phyloP scores from a whole-genome alignment of 1,284 basidiomycete genomes.

The Phylloporus sp. region DNA sequence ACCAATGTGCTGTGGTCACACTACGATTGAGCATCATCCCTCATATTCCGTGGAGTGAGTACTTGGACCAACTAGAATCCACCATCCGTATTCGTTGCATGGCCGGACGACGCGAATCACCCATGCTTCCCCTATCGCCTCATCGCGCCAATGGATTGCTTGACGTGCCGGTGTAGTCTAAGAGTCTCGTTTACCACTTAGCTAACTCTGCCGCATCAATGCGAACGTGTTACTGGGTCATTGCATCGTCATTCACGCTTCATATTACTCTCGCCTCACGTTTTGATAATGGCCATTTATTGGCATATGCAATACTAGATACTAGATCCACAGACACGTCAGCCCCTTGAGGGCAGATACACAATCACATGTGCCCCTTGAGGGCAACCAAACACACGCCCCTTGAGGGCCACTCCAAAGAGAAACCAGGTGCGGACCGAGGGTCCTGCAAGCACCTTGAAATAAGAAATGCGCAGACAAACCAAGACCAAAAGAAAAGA shows the following conservation, averaged over 20 bases:
- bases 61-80: slow-evolving; percentile 50
- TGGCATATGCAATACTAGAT: too few species aligned
- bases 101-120: neutral
- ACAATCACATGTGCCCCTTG: neutral
- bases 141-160: slow-evolving; percentile 52
- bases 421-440: neutral
- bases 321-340: too few species aligned
- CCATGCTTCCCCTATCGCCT: slow-evolving; percentile 33
- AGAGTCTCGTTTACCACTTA: too few species aligned
- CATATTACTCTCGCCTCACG: too few species aligned
- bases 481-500: neutral
- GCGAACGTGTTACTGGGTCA: too few species aligned
- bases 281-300: too few species aligned
- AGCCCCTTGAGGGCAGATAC: too few species aligned
- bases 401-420: neutral
- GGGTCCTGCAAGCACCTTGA: slow-evolving; percentile 2
- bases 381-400: neutral
- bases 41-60: slow-evolving; percentile 29
- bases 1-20: slow-evolving; percentile 21
- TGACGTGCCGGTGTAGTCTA: slow-evolving; percentile 27
- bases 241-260: too few species aligned
- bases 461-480: neutral
- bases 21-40: slow-evolving; percentile 30
- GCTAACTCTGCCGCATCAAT: too few species aligned
- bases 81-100: slow-evolving; percentile 15